Conservation (phyloP, 768 basidiomycete species). For the Podaxis sp. region DNA sequence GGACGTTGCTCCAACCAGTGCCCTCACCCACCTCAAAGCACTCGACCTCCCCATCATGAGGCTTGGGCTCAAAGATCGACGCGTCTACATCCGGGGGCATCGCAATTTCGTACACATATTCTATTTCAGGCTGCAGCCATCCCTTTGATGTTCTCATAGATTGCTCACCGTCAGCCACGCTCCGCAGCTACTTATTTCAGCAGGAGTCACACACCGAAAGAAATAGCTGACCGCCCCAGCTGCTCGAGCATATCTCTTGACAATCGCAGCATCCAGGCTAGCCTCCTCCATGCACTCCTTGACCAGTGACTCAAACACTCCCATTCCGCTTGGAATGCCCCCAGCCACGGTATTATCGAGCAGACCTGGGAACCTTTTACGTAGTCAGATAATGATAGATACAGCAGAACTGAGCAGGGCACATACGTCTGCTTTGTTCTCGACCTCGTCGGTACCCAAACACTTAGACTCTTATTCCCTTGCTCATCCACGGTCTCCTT, state of each 20-base stretch:
- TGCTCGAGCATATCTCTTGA: constrained; percentile 54
- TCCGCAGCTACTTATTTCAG: neutral
- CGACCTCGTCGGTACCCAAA: constrained; percentile 90
- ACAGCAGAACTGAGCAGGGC: neutral
- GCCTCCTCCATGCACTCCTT: constrained; percentile 97
- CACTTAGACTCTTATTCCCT: constrained; percentile 42
- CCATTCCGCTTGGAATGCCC: constrained; percentile 82
- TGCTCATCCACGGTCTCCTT: constrained; percentile 36
- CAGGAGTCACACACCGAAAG: constrained; percentile 47
- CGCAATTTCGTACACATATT: constrained; percentile 81
- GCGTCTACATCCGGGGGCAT: constrained; percentile 56
- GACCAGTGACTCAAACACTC: constrained; percentile 69
- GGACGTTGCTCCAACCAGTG: neutral
- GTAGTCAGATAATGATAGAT: neutral
- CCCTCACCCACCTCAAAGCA: constrained; percentile 68
- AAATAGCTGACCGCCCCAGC: constrained; percentile 83
- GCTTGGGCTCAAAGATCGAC: constrained; percentile 59
- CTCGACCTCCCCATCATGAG: constrained; percentile 93
- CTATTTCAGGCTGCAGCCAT: constrained; percentile 86
- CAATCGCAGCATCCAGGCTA: constrained; percentile 66
- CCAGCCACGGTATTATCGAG: constrained; percentile 93
- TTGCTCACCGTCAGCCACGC: neutral
- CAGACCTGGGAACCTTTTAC: constrained; percentile 72
- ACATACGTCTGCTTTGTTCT: constrained; percentile 87
- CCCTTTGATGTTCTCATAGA: constrained; percentile 54